phyloP scores from a whole-genome alignment of 129 eudicot genomes.

The Dittrichia graveolens region DNA sequence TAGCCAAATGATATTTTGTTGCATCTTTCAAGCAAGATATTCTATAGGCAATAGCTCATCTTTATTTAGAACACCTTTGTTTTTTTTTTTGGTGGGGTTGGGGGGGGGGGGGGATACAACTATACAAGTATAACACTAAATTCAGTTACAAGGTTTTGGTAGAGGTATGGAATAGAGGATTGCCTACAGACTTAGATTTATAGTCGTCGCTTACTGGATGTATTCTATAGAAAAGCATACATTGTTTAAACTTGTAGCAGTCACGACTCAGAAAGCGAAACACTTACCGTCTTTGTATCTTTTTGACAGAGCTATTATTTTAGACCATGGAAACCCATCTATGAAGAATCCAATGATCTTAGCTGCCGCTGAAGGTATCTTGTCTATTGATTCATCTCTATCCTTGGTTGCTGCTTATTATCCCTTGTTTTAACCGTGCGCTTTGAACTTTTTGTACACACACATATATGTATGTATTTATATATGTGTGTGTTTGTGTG shows the following conservation, averaged over 20 bases:
- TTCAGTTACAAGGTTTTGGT: slow-evolving; percentile 8
- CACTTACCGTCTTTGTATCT: slow-evolving; percentile 19
- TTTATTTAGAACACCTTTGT: neutral
- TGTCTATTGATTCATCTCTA: slow-evolving; percentile 18
- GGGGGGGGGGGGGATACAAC: too few species aligned
- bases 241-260: slow-evolving; percentile 22
- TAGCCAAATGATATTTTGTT: slow-evolving; percentile 7
- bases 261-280: neutral
- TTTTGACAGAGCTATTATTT: slow-evolving; percentile 70
- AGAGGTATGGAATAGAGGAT: slow-evolving; percentile 4
- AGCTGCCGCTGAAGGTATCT: slow-evolving; percentile 89
- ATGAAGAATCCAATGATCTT: slow-evolving; percentile 77
- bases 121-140: neutral
- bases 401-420: slow-evolving; percentile 13
- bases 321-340: slow-evolving; percentile 81
- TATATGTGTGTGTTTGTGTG: too few species aligned
- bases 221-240: slow-evolving; percentile 6
- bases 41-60: slow-evolving; percentile 1
- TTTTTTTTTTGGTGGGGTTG: neutral
- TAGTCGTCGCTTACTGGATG: neutral
- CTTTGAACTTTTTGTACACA: neutral
- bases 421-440: slow-evolving; percentile 8
- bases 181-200: slow-evolving; percentile 14
- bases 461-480: too few species aligned
- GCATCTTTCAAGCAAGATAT: slow-evolving; percentile 5